A percentile compares a stretch with the other conserved stretches of the same genome.
phyloP scores from a whole-genome alignment of 1,284 basidiomycete species.

The Ustilago hordei region DNA sequence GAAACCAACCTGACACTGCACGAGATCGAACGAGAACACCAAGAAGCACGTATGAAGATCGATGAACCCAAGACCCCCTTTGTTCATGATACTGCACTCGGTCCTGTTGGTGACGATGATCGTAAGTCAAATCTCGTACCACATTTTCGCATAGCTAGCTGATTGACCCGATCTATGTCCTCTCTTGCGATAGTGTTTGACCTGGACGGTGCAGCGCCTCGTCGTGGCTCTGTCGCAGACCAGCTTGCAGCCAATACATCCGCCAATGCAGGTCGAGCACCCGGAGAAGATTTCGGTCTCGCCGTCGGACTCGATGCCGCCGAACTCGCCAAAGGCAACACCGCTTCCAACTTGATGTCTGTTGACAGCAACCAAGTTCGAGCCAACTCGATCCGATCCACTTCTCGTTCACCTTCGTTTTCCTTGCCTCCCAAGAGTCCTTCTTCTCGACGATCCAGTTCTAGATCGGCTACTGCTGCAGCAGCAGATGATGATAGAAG shows the following conservation, averaged over 20 bases:
- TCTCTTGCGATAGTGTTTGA: constrained; percentile 47
- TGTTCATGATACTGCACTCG: constrained; percentile 57
- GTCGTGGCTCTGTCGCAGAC: constrained; percentile 48
- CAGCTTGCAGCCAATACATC: constrained; percentile 62
- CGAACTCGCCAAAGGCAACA: constrained; percentile 35
- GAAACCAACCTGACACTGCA: constrained; percentile 66
- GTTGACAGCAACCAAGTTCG: constrained; percentile 1
- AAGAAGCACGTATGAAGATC: constrained; percentile 67
- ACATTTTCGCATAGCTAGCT: neutral
- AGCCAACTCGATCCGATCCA: constrained; percentile 27
- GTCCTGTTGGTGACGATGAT: constrained; percentile 60
- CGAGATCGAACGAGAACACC: constrained; percentile 64
- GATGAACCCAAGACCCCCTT: constrained; percentile 70
- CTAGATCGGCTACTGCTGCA: constrained; percentile 42
- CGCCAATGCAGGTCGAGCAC: constrained; percentile 54
- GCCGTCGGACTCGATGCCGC: constrained; percentile 56
- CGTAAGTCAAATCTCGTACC: constrained; percentile 23
- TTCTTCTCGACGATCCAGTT: constrained; percentile 55
- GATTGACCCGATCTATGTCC: neutral
- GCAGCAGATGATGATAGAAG: constrained; percentile 46
- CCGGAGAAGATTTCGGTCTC: constrained; percentile 28
- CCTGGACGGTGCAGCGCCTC: constrained; percentile 50
- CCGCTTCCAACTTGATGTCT: neutral
- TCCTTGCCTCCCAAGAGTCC: constrained; percentile 56
- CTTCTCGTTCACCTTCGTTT: constrained; percentile 53